Conservation (phyloP, 75 land plant species). For the Pinus tabuliformis region DNA sequence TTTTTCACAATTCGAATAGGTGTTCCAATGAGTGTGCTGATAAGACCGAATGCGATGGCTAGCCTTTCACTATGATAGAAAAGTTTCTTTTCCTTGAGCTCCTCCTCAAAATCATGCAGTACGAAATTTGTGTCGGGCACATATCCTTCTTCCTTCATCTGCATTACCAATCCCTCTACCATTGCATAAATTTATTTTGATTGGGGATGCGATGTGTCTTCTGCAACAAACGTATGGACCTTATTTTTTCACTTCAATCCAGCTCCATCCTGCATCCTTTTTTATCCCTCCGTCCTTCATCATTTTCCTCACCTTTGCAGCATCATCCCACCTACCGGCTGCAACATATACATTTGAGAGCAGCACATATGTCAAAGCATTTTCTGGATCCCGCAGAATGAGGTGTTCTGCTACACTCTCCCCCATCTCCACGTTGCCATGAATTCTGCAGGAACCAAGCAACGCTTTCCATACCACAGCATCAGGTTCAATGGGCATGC, state of each 20-base stretch:
- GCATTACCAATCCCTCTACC: constrained; percentile 9
- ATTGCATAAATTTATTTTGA: constrained; percentile 17
- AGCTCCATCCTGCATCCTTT: constrained; percentile 19
- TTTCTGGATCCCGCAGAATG: constrained; percentile 11
- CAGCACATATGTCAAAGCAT: constrained; percentile 15
- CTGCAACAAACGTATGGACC: constrained; percentile 15
- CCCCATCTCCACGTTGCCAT: constrained; percentile 8
- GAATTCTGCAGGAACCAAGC: constrained; percentile 27
- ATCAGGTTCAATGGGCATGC: constrained; percentile 19
- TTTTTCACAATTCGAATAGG: constrained; percentile 16
- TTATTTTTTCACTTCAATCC: constrained; percentile 17
- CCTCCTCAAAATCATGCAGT: constrained; percentile 16
- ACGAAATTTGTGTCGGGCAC: constrained; percentile 15
- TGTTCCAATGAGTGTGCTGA: constrained; percentile 6
- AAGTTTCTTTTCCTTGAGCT: constrained; percentile 3
- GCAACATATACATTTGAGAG: constrained; percentile 23
- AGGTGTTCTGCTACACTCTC: constrained; percentile 8
- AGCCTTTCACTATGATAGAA: constrained; percentile 11
- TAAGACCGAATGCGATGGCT: constrained; percentile 14
- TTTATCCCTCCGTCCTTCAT: constrained; percentile 10
- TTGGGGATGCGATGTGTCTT: constrained; percentile 15
- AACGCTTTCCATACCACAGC: constrained; percentile 19
- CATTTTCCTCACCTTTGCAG: constrained; percentile 13
- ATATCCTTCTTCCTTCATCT: constrained; percentile 13
- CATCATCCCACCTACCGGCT: constrained; percentile 20